Base-by-base conservation (phyloP, 306 rosid genomes). In the Cajanus cajan region DNA sequence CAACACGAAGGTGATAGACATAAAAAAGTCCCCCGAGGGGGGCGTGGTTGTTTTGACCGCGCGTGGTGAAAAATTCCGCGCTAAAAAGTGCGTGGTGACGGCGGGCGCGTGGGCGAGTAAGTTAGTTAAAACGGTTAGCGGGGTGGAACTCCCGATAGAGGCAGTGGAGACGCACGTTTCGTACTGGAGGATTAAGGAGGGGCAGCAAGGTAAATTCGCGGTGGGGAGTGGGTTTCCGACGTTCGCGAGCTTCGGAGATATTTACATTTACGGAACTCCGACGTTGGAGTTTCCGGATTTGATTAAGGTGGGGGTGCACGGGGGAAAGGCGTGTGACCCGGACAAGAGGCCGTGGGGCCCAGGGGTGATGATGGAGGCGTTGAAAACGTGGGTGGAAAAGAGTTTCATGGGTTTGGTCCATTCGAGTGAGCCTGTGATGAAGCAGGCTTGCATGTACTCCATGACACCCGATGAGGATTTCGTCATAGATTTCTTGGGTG, bases 381-480 rank as follows among this genome's bases (percentile, higher is more conserved):
- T 96, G 85, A 93, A 82, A 57, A 62, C 87, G 25, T 93, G 94
- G 99, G 15, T 96, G 2, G 80, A 82, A 12, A 75, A 2, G 66
- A 86, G 36, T 15, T 89, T 96, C 10, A 21, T 9, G 1, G 97
- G 96, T 5, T 5, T 68, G 51, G 96, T 95, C 0, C 97, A 95
- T 66, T 68, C 96, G 0, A 71, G 63, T 6, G 92, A 57, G 0
- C 91, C 97, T 0, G 97, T 85, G 43, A 78, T 86, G 4, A 93
- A 86, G 6, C 97, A 90, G 18, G 19, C 80, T 6, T 95, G 99
- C 70, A 90, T 95, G 97, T 95, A 95, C 31, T 87, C 99, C 0
- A 82, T 89, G 98, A 95, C 96, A 0, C 96, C 98, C 0, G 97
- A 90, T 16, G 94, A 89, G 81, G 96, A 96, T 72, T 96, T 85